Percentiles rank a stretch among this genome's conserved stretches.
Conservation (phyloP, 495 filamentous ascomycete genomes). For the Penicillium maclennaniae region DNA sequence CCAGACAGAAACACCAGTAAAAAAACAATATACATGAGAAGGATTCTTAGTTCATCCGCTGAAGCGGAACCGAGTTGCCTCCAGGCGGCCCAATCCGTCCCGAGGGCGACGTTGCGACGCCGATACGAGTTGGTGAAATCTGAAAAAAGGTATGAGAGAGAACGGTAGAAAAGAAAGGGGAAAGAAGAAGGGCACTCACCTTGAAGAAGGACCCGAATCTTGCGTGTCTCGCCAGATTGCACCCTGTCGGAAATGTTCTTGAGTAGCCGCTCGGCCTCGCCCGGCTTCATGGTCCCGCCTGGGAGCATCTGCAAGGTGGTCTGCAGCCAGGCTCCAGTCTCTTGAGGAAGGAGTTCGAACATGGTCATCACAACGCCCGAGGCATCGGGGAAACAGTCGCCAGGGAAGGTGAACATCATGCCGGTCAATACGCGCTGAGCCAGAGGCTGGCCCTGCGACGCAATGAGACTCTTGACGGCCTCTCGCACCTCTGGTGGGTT, state of each 20-base stretch:
- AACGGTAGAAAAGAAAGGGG: not conserved
- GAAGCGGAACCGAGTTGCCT: slow-evolving; percentile 83
- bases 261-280: slow-evolving; percentile 62
- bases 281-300: slow-evolving; percentile 66
- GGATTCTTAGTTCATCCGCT: slow-evolving; percentile 43
- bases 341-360: slow-evolving; percentile 79
- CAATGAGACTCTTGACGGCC: slow-evolving; percentile 67
- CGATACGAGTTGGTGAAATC: slow-evolving; percentile 96
- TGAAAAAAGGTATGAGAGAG: slow-evolving; percentile 16
- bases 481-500: slow-evolving; percentile 61
- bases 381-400: slow-evolving; percentile 90
- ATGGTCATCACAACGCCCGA: slow-evolving; percentile 85
- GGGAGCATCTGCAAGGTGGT: slow-evolving; percentile 80
- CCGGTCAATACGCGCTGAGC: slow-evolving; percentile 84
- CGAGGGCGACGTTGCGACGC: slow-evolving; percentile 87
- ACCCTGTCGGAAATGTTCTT: slow-evolving; percentile 64
- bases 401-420: slow-evolving; percentile 98
- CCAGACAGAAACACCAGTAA: slow-evolving; percentile 1
- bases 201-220: slow-evolving; percentile 81
- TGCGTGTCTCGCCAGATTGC: slow-evolving; percentile 66
- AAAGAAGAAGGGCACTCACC: slow-evolving; percentile 29
- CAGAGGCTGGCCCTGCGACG: slow-evolving; percentile 69
- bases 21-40: slow-evolving; percentile 21
- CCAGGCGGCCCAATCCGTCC: slow-evolving; percentile 80
- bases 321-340: slow-evolving; percentile 75